Evolutionary conservation across 139 green algal genomes (phyloP).

Genomic region (Limnomonas spitsbergensis): DNA sequence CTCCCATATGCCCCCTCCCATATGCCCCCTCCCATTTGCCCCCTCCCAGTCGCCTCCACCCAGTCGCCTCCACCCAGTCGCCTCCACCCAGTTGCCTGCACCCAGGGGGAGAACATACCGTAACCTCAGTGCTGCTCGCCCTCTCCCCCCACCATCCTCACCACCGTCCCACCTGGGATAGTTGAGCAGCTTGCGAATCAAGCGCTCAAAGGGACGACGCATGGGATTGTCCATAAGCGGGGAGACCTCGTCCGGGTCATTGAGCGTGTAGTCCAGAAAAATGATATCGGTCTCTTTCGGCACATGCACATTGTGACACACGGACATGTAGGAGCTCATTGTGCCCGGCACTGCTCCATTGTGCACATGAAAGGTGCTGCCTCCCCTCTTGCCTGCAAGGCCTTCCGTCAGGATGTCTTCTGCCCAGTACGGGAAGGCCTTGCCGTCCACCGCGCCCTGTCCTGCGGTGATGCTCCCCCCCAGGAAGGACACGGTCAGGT

Average conservation of each 20-base stretch:
- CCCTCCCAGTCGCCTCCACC: too few species aligned
- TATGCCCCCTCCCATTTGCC: too few species aligned
- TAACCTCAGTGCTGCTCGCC: too few species aligned
- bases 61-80: too few species aligned
- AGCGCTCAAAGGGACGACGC: slow-evolving; percentile 28
- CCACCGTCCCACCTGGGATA: not conserved
- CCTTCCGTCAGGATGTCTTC: not conserved
- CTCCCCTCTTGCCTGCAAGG: too few species aligned
- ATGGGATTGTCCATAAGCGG: slow-evolving; percentile 1
- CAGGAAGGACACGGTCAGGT: slow-evolving; percentile 3
- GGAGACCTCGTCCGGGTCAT: not conserved
- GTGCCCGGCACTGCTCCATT: slow-evolving; percentile 20
- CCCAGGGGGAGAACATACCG: not conserved
- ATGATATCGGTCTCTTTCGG: slow-evolving; percentile 22
- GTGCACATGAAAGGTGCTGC: not conserved
- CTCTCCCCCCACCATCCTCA: not conserved
- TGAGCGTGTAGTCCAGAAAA: slow-evolving; percentile 33
- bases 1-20: too few species aligned
- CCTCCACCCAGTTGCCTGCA: not conserved
- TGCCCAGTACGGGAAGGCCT: not conserved
- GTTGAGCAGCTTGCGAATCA: slow-evolving; percentile 35
- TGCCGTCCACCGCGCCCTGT: slow-evolving; percentile 19
- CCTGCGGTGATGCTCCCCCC: slow-evolving; percentile 22
- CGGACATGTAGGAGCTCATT: slow-evolving; percentile 27
- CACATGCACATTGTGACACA: slow-evolving; percentile 29